These are phyloP conservation scores for Begonia masoniana DNA, from an alignment of 306 rosid genomes.

Conservation along the genomic window DNA sequence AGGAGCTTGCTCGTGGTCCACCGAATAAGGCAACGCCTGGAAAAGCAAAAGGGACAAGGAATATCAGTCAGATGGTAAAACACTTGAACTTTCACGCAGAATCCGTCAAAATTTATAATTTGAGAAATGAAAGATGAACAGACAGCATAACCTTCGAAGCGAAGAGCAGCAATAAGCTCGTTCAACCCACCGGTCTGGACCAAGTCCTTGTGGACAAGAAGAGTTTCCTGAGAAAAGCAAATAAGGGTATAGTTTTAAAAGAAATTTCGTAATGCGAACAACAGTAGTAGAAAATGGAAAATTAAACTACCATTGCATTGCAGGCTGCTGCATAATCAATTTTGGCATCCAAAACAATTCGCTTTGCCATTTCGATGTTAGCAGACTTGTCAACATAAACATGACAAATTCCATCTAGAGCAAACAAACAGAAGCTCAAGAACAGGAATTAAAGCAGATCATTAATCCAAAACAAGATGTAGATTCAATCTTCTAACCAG, in stretches of 20 bases:
- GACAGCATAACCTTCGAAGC: constrained; percentile 36
- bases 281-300: too few relatives aligned
- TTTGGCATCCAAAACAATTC: constrained; percentile 67
- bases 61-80: neutral
- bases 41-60: neutral
- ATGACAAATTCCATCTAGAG: constrained; percentile 78
- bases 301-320: constrained; percentile 60
- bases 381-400: constrained; percentile 75
- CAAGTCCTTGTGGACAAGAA: constrained; percentile 72
- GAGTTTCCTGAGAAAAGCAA: constrained; percentile 53
- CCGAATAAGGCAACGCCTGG: constrained; percentile 70
- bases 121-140: neutral
- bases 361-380: constrained; percentile 61
- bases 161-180: constrained; percentile 45
- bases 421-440: neutral
- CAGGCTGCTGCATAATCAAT: constrained; percentile 71
- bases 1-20: constrained; percentile 58
- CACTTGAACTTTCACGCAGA: neutral
- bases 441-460: constrained; percentile 4
- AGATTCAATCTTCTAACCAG: constrained; percentile 34
- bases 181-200: constrained; percentile 30
- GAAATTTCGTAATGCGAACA: constrained; percentile 6
- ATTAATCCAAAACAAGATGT: neutral
- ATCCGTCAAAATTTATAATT: neutral
- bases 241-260: neutral